Evolutionary conservation across 1,139 yeast genomes (phyloP).

Genomic region (Diutina mesorugosa): DNA sequence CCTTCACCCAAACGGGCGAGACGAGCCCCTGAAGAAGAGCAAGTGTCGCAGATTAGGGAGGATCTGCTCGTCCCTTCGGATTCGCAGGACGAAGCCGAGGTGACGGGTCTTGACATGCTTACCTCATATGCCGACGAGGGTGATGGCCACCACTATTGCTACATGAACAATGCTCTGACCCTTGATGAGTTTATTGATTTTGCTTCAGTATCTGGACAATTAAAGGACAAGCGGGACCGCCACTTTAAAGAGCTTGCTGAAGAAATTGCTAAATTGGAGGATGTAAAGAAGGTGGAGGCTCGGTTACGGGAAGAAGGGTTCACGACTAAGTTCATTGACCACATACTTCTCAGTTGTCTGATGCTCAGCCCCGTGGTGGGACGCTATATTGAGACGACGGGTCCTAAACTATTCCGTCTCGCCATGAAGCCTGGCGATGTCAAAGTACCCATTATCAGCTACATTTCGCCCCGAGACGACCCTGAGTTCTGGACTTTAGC

Average conservation of each 20-base stretch:
- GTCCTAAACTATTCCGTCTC: neutral
- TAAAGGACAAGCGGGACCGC: neutral
- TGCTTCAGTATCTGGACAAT: neutral
- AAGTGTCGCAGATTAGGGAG: neutral
- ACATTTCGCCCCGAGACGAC: neutral
- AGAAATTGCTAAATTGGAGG: neutral
- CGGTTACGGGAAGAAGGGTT: neutral
- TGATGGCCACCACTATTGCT: neutral
- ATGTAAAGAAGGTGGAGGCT: neutral
- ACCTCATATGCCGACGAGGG: neutral
- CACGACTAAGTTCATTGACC: neutral
- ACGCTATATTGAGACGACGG: neutral
- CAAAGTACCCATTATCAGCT: neutral
- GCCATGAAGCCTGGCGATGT: neutral
- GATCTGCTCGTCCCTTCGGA: neutral
- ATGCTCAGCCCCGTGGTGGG: neutral
- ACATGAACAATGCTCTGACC: neutral
- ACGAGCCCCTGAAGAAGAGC: neutral
- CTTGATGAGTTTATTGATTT: neutral
- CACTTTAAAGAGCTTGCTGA: neutral
- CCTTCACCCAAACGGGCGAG: neutral
- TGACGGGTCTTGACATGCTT: neutral
- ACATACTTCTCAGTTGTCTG: neutral
- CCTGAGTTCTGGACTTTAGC: slow-evolving; percentile 1
- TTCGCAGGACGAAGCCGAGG: neutral